Evolutionary conservation across 805 yeast genomes (phyloP).

Genomic region (Yarrowia deformans): DNA sequence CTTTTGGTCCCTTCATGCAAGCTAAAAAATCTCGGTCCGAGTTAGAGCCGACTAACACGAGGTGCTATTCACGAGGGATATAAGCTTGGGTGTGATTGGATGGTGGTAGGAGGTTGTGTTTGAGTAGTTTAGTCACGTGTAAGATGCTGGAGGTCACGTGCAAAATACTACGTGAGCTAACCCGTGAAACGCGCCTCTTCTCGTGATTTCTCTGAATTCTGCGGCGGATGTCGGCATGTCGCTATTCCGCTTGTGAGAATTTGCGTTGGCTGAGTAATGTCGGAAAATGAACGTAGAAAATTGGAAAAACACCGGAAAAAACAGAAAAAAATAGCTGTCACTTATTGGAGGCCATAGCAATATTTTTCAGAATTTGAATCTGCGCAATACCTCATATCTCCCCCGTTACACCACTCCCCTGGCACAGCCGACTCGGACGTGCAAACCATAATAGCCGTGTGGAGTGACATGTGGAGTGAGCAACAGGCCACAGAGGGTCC

Average conservation of each 20-base stretch:
- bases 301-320: too few species aligned
- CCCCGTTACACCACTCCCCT: too few species aligned
- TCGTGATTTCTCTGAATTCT: too few species aligned
- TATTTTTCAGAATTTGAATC: too few species aligned
- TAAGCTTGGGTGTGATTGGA: conserved; percentile 24
- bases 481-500: background rate
- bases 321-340: too few species aligned
- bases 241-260: too few species aligned
- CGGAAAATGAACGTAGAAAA: too few species aligned
- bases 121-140: conserved; percentile 18
- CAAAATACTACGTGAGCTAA: background rate
- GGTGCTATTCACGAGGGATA: conserved; percentile 19
- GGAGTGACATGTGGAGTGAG: conserved; percentile 30
- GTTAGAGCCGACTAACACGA: conserved; percentile 32
- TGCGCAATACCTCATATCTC: too few species aligned
- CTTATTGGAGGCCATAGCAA: too few species aligned
- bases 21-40: conserved; percentile 25
- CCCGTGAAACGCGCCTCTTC: too few species aligned
- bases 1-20: background rate
- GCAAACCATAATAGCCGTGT: conserved; percentile 12
- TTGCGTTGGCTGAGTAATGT: too few species aligned
- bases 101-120: background rate
- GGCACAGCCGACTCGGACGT: conserved; percentile 12
- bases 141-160: background rate
- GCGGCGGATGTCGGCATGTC: too few species aligned